A percentile compares a stretch with the other conserved stretches of the same genome.
phyloP scores from a whole-genome alignment of 2,329 filamentous ascomycete genomes.

The Verruconis gallopava region DNA sequence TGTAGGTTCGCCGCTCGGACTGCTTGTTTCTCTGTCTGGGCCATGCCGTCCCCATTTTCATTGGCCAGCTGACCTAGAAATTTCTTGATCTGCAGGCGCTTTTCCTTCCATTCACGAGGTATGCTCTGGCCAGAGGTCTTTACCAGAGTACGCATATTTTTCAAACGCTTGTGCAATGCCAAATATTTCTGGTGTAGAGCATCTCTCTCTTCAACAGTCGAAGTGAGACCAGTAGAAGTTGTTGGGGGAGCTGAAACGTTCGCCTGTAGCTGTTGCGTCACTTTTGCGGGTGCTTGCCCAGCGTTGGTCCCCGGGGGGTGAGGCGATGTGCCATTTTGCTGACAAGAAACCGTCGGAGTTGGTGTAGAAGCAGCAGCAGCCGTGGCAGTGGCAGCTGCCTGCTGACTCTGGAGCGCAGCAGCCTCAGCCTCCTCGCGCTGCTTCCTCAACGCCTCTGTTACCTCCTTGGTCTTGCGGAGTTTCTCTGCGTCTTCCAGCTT shows the following conservation, averaged over 20 bases:
- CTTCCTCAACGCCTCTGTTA: not conserved
- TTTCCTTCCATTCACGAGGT: constrained; percentile 47
- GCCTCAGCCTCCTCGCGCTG: constrained; percentile 4
- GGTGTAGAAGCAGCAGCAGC: not conserved
- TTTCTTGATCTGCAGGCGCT: constrained; percentile 58
- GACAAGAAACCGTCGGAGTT: not conserved
- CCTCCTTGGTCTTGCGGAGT: constrained; percentile 5
- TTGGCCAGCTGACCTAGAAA: constrained; percentile 61
- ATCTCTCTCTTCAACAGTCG: constrained; percentile 21
- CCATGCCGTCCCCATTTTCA: constrained; percentile 27
- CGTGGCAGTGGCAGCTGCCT: not conserved
- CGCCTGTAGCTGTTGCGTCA: not conserved
- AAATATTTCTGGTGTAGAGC: constrained; percentile 36
- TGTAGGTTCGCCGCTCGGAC: constrained; percentile 4
- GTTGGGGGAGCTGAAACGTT: not conserved
- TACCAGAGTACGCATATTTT: constrained; percentile 42
- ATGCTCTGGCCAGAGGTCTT: constrained; percentile 43
- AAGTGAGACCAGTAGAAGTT: not conserved
- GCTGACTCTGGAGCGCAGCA: not conserved
- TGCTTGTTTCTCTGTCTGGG: constrained; percentile 22
- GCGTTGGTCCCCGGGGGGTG: not conserved
- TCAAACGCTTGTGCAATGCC: constrained; percentile 55
- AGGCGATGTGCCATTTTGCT: not conserved
- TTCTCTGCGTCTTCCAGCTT: constrained; percentile 17
- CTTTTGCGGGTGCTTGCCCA: constrained; percentile 1